Conservation (phyloP, 179 eudicot genomes). For the Camellia oleifera region DNA sequence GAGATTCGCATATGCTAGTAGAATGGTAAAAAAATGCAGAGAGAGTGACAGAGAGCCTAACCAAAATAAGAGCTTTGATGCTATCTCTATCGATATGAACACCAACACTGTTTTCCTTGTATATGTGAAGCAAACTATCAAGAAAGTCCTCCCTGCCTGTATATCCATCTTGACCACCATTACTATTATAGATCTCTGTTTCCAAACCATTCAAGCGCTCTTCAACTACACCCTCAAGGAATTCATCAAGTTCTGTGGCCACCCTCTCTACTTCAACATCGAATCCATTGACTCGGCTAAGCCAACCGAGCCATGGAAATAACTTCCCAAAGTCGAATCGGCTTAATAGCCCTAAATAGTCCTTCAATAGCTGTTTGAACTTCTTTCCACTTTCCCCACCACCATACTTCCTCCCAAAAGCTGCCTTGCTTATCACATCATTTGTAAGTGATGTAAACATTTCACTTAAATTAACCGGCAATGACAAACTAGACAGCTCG, state of each 20-base stretch:
- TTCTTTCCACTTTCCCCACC: no score
- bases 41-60: no score
- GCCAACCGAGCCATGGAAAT: slow-evolving; percentile 40
- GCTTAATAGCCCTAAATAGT: slow-evolving; percentile 17
- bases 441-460: no score
- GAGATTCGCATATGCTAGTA: no score
- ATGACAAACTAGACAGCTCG: no score
- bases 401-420: no score
- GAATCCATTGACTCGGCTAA: slow-evolving; percentile 26
- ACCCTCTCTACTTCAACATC: slow-evolving; percentile 21
- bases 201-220: slow-evolving; percentile 20
- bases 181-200: not conserved
- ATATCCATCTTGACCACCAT: not conserved
- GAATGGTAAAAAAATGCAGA: no score
- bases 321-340: slow-evolving; percentile 33
- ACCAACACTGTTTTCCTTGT: not conserved
- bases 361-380: no score
- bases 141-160: slow-evolving; percentile 13
- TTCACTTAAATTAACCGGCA: no score
- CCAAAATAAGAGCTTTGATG: no score
- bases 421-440: no score
- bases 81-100: not conserved
- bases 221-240: slow-evolving; percentile 28
- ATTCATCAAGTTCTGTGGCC: slow-evolving; percentile 21
- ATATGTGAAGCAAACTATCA: slow-evolving; percentile 6